Base-by-base conservation (phyloP, 208 protist genomes). In the Crithidia expoeki region DNA sequence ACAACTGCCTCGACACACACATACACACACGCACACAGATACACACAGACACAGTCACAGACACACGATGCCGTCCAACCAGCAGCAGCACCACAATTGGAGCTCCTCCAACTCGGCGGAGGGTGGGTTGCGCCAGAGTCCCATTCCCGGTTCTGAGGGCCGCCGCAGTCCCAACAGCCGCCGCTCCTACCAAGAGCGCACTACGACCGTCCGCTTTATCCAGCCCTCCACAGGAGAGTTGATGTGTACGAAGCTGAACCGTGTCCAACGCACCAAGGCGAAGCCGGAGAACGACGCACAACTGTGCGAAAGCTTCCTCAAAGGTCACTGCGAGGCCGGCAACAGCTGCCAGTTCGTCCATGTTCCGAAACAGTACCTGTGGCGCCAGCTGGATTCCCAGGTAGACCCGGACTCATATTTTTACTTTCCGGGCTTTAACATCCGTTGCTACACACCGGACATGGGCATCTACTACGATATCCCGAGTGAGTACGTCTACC, bases 391-490 rank as follows among this genome's bases (percentile, higher is more conserved):
- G 46, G 74, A 68, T 30, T 83, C 78, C 10, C 60, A 76, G 17
- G 76, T 84, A 16, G 72, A 86, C 47, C 58, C 57, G 19, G 72
- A 64, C 7, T 78, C 74, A 23, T 67, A 71, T 38, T 69, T 83
- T 28, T 94, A 88, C 66, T 63, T 82, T 42, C 55, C 60, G 11
- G 86, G 86, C 46, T 94, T 94, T 57, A 72, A 81, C 59, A 69
- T 94, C 53, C 84, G 81, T 46, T 94, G 89, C 72, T 94, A 90
- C 72, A 78, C 79, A 17, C 76, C 81, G 4, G 74, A 84, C 62
- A 88, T 90, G 79, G 80, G 78, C 32, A 62, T 71, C 2, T 94
- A 90, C 76, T 94, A 88, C 67, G 74, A 77, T n/a, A 92, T 94
- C 36, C 85, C 81, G 1, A 89, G 84, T 72, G 72, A 88, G 64